Base-by-base conservation (phyloP, 2,329 filamentous ascomycete genomes). In the Aureobasidium sp. region DNA sequence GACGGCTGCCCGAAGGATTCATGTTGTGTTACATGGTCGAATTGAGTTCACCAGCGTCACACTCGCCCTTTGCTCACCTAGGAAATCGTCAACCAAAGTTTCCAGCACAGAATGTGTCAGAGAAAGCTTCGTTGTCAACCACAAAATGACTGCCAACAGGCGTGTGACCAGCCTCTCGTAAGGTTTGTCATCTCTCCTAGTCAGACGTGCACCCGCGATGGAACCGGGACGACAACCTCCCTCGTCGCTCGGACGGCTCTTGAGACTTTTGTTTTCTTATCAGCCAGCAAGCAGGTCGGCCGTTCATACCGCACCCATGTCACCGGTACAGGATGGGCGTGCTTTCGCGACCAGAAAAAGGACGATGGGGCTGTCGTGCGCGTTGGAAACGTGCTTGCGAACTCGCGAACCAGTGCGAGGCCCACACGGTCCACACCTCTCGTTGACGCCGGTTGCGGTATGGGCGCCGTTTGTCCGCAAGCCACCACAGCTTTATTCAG, bases 391-490 rank as follows among this genome's bases (percentile, higher is more conserved):
- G 52, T 56, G 52, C 39, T 56, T 56, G 50, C 19, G 33, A 17
- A 9, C 22, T 54, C 35, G 50, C 52, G 37, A 31, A 42, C 37
- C 22, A 11, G n/a, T 54, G 52, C 37, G 52, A 54, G 52, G 37
- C 39, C 49, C 52, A 52, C 52, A 48, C 45, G 52, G 37, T 27
- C 49, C 52, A 52, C 52, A 48, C 45, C 49, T 39, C 19, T 54
- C 53, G 6, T 27, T 12, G 27, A 31, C 45, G 27, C 53, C 31
- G 40, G 44, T 39, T 47, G 14, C 42, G 39, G 11, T 33, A 35
- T 22, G 19, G 17, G 33, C 54, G 37, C 56, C 56, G 56, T 59
- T 59, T 48, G 42, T 29, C 56, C 56, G 44, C 33, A 59, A 27
- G 47, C 56, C 44, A 59, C 56, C 56, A 48, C 31, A 49, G 19